A percentile compares a stretch with the other conserved stretches of the same genome.
Evolutionary conservation across 345 rosid species (phyloP).

Genomic region (Eucalyptus globulus): DNA sequence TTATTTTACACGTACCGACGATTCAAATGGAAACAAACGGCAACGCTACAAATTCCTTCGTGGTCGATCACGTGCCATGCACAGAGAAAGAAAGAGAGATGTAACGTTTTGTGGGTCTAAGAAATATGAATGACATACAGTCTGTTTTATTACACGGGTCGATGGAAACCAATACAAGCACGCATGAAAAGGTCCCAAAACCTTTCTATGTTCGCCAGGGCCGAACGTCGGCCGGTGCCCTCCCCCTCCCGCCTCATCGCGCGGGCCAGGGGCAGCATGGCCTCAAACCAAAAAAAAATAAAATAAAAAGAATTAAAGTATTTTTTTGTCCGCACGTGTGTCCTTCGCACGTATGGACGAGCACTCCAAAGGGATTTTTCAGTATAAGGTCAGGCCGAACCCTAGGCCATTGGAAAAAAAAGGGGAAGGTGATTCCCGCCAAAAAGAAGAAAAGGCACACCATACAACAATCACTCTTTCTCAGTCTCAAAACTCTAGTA

Average conservation of each 20-base stretch:
- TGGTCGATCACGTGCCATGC: constrained; percentile 34
- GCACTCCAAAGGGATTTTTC: neutral
- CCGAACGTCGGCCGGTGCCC: neutral
- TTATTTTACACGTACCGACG: neutral
- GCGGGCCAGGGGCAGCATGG: neutral
- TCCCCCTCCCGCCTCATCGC: neutral
- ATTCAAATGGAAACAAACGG: constrained; percentile 14
- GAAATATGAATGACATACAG: neutral
- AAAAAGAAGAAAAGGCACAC: constrained; percentile 11
- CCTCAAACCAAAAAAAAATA: neutral
- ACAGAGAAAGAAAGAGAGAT: neutral
- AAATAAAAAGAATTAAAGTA: neutral
- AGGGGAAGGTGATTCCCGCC: constrained; percentile 29
- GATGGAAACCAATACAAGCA: neutral
- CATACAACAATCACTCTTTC: constrained; percentile 1
- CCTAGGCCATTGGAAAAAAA: constrained; percentile 7
- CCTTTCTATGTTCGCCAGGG: neutral
- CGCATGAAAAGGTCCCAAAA: neutral
- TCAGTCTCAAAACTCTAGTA: neutral
- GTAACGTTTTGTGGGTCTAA: neutral
- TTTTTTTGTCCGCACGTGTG: constrained; percentile 11
- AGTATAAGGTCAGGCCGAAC: neutral
- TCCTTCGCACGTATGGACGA: constrained; percentile 12
- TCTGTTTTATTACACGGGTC: neutral
- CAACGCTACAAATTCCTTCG: constrained; percentile 31